Conservation (phyloP, 208 protist genomes). For the Trypanosoma vivax region DNA sequence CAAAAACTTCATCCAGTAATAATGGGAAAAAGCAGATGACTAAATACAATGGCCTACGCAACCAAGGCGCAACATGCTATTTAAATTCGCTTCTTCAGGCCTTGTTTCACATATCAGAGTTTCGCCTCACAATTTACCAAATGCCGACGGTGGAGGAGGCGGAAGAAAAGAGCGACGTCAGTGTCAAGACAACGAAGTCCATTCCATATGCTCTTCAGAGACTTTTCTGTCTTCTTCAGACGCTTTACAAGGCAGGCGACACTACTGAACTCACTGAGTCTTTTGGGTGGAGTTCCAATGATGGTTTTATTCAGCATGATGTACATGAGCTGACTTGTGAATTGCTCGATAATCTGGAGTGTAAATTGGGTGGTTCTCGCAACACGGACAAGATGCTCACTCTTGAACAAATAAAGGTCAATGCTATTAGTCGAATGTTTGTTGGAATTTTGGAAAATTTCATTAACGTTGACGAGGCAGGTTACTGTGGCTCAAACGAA, state of each 20-base stretch:
- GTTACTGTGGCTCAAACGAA: constrained; percentile 68
- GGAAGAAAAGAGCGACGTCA: constrained; percentile 27
- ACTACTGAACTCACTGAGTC: constrained; percentile 89
- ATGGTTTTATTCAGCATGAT: constrained; percentile 92
- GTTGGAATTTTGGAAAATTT: constrained; percentile 73
- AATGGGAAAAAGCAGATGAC: constrained; percentile 7
- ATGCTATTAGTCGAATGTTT: constrained; percentile 74
- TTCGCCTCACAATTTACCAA: constrained; percentile 80
- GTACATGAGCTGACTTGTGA: constrained; percentile 86
- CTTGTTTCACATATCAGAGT: constrained; percentile 84
- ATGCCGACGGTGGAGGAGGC: constrained; percentile 87
- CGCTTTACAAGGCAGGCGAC: constrained; percentile 38
- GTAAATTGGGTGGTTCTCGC: constrained; percentile 42
- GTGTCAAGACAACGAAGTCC: constrained; percentile 36
- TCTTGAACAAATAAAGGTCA: constrained; percentile 22
- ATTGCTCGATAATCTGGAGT: constrained; percentile 80
- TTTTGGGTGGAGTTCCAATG: constrained; percentile 86
- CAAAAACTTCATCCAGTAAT: constrained; percentile 9
- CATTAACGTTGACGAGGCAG: constrained; percentile 77
- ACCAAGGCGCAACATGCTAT: constrained; percentile 91
- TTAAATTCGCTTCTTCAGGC: constrained; percentile 89
- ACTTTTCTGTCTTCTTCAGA: constrained; percentile 86
- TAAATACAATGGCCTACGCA: constrained; percentile 69
- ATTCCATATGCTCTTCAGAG: constrained; percentile 87
- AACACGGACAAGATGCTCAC: constrained; percentile 5